Evolutionary conservation across 176 grass and related monocot species (phyloP), one percentile per base, ranked within the genome.

Genomic region (Lolium multiflorum): DNA sequence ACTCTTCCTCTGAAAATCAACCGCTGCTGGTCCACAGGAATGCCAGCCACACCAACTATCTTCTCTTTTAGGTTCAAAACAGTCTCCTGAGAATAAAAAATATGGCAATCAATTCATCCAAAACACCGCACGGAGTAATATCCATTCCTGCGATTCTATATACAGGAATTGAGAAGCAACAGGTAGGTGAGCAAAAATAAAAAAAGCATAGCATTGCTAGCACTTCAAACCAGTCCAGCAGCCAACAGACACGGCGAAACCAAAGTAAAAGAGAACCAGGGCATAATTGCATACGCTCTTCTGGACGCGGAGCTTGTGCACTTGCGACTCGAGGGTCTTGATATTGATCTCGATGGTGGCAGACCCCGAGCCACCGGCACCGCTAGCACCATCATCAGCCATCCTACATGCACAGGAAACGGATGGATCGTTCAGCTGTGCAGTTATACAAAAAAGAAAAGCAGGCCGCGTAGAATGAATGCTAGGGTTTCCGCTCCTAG

Each of bases 1-100:
- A 98, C 97, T 50, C 88, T 92, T 81, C 97, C 97, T 76, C 97
- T 91, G 67, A 94, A 98, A 58, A 98, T 98, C 84, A 98, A 66
- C 28, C 97, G 82, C 60, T 98, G 90, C 67, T 94, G 92, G 26
- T 96, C 94, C 79, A 96, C 77, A n/a, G 97, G 90, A 83, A 90
- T 61, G 55, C 88, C 84, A 70, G 89, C 88, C 61, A 79, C 85
- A 50, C 61, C 84, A 37, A 86, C 79, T 76, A 96, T 81, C 85
- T 98, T 92, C 84, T 92, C 88, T 81, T 98, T 98, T 9, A 98
- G 76, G 52, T 73, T 80, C 39, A 77, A 84, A 66, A 96, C 86
- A 86, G 88, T 46, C 21, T 57, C 93, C 97, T 98, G 46, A 49
- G 21, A 1, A 75, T 72, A 92, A 85, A 20, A 43, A 14, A 31